Evolutionary conservation across 352 stramenopile genomes (phyloP).

Genomic region (Globisporangium spinosum): DNA sequence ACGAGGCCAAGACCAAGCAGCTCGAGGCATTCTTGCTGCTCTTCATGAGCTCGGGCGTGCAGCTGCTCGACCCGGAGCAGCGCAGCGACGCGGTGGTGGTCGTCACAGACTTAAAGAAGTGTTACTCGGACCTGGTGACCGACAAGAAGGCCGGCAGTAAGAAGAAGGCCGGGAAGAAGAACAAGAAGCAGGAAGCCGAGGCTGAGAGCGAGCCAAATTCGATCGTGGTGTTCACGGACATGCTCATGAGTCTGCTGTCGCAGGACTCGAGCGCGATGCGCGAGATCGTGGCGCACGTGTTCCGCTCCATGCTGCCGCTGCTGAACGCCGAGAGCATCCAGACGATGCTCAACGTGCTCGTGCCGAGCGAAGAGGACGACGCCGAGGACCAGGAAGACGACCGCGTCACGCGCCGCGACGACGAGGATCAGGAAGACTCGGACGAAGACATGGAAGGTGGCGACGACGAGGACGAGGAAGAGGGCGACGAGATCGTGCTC

Average conservation of each 20-base stretch:
- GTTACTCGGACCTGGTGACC: constrained; percentile 51
- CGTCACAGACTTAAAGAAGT: constrained; percentile 65
- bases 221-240: constrained; percentile 76
- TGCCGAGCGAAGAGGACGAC: constrained; percentile 31
- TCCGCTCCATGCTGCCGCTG: constrained; percentile 67
- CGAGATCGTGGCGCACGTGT: constrained; percentile 80
- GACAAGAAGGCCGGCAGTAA: constrained; percentile 25
- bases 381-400: constrained; percentile 31
- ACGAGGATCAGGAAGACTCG: constrained; percentile 34
- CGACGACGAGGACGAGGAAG: constrained; percentile 40
- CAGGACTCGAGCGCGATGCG: constrained; percentile 82
- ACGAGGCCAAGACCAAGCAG: constrained; percentile 28
- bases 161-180: constrained; percentile 23
- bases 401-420: constrained; percentile 23
- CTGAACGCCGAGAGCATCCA: constrained; percentile 56
- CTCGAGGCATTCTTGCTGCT: constrained; percentile 70
- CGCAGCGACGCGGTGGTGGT: constrained; percentile 55
- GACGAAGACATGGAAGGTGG: constrained; percentile 39
- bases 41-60: constrained; percentile 69
- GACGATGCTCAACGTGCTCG: constrained; percentile 70
- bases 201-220: constrained; percentile 31
- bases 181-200: constrained; percentile 23
- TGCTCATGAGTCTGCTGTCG: constrained; percentile 78
- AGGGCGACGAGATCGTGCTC: constrained; percentile 60
- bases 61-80: constrained; percentile 66